Base-by-base conservation (phyloP, 2,329 filamentous ascomycete genomes). In the Alternaria consortialis region DNA sequence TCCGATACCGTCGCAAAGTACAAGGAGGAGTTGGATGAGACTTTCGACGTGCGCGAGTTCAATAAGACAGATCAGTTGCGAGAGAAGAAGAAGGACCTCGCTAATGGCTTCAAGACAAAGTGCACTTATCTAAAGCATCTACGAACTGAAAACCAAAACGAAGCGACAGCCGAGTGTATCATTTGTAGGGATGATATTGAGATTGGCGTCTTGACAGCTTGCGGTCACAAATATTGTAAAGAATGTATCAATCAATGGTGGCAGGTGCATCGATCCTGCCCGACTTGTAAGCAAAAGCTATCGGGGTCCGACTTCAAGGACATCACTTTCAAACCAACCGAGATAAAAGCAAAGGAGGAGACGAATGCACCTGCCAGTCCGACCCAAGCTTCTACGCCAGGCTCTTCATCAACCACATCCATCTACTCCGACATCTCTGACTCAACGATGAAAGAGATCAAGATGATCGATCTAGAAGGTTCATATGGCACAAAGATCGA, bases 401-500 rank as follows among this genome's bases (percentile, higher is more conserved):
- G 56, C 20, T 62, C 69, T 20, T 64, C 70, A n/a, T 62, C 58
- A 12, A 64, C 68, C 8, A 75, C 76, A n/a, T 81, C 79, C 2
- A 95, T 98, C 32, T 98, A 97, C 77, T 87, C 90, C 0, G 87
- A 90, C 59, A 91, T 97, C 59, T 90, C 87, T 68, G 84, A 86
- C 0, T 85, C 86, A 0, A 89, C 90, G 56, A 83, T 97, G 53
- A 86, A 87, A 17, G 88, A 94, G 72, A 97, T 99, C 74, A 92
- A 93, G 71, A 87, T 89, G 56, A 89, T 97, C 58, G 88, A 95
- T 51, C 83, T 98, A 1, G 80, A 88, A 11, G 81, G 79, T 15
- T 93, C 91, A 0, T 97, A 92, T 72, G 93, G 93, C 2, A 96
- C 92, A 0, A 99, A 98, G 78, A 90, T 98, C 17, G 93, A 97